phyloP scores from a whole-genome alignment of 2,329 filamentous ascomycete genomes.

The Pseudovirgaria hyperparasitica region DNA sequence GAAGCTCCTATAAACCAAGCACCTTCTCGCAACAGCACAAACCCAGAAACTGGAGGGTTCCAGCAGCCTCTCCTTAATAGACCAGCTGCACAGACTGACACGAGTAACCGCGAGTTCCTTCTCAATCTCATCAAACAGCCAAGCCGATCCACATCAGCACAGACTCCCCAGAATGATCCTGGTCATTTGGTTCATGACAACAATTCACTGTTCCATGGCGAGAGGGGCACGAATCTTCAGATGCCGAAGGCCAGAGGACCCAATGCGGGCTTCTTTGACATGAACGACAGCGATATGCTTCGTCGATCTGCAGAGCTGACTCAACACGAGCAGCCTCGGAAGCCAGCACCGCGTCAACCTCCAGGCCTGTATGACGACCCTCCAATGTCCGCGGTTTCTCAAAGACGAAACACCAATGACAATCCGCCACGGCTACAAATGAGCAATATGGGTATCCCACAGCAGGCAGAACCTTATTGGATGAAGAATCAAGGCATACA shows the following conservation, averaged over 20 bases:
- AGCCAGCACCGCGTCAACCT: conserved; percentile 17
- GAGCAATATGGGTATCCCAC: conserved; percentile 29
- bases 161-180: conserved; percentile 20
- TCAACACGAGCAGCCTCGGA: conserved; percentile 21
- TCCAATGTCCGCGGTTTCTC: conserved; percentile 16
- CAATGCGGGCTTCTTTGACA: conserved; percentile 17
- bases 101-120: conserved; percentile 66
- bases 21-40: conserved; percentile 16
- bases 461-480: conserved; percentile 22
- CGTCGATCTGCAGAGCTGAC: conserved; percentile 9
- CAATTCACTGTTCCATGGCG: conserved; percentile 19
- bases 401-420: conserved; percentile 23
- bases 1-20: conserved; percentile 19
- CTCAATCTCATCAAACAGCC: conserved; percentile 68
- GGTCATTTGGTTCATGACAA: conserved; percentile 21
- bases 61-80: conserved; percentile 22
- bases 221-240: conserved; percentile 19
- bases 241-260: conserved; percentile 20
- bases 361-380: conserved; percentile 18
- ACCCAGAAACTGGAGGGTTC: conserved; percentile 18
- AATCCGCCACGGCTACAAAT: conserved; percentile 21
- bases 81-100: conserved; percentile 31
- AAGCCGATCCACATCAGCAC: conserved; percentile 18
- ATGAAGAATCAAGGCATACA: conserved; percentile 23
- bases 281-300: conserved; percentile 11